Conservation (phyloP, 148 eudicot genomes). For the Rhododendron molle region DNA sequence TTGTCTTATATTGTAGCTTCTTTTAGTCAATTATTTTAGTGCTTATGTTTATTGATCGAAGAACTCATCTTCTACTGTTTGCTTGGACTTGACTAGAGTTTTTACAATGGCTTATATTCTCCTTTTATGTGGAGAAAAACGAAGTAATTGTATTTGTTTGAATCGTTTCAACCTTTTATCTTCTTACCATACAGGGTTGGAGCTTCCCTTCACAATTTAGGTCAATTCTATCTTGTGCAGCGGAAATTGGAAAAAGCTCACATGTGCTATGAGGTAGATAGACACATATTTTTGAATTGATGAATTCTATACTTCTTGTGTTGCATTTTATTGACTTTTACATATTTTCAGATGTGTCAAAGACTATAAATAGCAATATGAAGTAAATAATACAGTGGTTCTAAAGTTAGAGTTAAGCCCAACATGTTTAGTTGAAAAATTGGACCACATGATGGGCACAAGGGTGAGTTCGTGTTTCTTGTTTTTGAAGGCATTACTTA, state of each 20-base stretch:
- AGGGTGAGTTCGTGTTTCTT: neutral
- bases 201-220: constrained; percentile 92
- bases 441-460: neutral
- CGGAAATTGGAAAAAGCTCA: constrained; percentile 71
- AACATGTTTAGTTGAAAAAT: neutral
- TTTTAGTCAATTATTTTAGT: neutral
- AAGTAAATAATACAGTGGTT: neutral
- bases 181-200: constrained; percentile 55
- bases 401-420: neutral
- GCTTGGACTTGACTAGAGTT: neutral
- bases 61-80: neutral
- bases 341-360: neutral
- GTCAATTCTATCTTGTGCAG: constrained; percentile 76
- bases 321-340: neutral
- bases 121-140: neutral
- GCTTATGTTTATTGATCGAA: neutral
- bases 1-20: neutral
- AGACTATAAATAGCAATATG: neutral
- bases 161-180: neutral
- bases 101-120: neutral
- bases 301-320: neutral
- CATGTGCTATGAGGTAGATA: constrained; percentile 70
- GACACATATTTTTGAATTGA: neutral
- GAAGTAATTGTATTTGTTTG: neutral
- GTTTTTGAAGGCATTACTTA: neutral